Base-by-base conservation (phyloP, 352 stramenopile species). In the Phytopythium aichiense region DNA sequence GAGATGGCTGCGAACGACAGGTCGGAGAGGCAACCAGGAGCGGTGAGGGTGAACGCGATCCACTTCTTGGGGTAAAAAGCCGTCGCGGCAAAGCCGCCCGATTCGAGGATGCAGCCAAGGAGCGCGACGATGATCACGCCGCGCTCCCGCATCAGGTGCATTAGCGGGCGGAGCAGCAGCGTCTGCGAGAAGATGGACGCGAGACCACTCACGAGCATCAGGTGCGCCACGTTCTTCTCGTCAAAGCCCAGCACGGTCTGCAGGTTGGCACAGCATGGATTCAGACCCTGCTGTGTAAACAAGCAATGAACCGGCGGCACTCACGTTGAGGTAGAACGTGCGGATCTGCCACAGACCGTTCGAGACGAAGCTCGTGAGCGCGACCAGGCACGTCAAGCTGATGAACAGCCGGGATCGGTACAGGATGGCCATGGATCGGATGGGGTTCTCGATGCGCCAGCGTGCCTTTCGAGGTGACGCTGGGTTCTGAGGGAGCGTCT, bases 311-410 rank as follows among this genome's bases (percentile, higher is more conserved):
- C 50, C 12, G 9, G 0, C 37, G 20, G 16, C 4, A 58, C 69
- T 60, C 52, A 86, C 79, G 54, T 93, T 93, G 16, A 93, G 69
- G 63, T 81, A 91, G 68, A 89, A 93, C 22, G 79, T 71, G 31
- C 76, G 77, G 52, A 89, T 89, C 53, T 89, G 79, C 42, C 68
- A 80, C 50, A 83, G 64, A 9, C 80, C 81, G 22, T 75, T 80
- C 43, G 68, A 60, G n/a, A 87, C 78, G 45, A 91, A 93, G 11
- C 55, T 80, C 37, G 81, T 91, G 62, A 91, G 65, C 20, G 73
- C 80, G 46, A 93, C 89, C 61, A 93, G 66, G 25, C 63, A 69
- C 7, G 78, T 91, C 31, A 93, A 66, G 6, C 77, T 69, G 45
- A 81, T 76, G 51, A 91, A 91, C 20, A 91, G 71, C 58, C 76